These are phyloP conservation scores for Ampelocalamus luodianensis DNA, from an alignment of 176 grass and related monocot species.

Conservation along the genomic window DNA sequence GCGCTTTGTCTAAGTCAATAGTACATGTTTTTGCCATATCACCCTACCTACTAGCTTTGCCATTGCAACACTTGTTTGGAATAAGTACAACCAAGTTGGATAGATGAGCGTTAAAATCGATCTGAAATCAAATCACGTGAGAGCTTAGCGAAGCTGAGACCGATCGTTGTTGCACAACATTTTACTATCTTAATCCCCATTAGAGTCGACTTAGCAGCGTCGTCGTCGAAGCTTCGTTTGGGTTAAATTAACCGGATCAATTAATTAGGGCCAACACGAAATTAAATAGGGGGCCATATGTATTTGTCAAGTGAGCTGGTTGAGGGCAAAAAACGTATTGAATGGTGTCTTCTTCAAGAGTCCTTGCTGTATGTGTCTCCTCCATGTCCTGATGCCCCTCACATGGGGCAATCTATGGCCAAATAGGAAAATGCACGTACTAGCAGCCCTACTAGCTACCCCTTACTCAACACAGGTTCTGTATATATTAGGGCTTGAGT, in stretches of 20 bases:
- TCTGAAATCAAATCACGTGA: background rate
- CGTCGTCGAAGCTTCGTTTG: constrained; percentile 22
- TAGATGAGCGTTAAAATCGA: background rate
- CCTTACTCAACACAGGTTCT: background rate
- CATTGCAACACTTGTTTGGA: background rate
- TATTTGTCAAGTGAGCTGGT: constrained; percentile 38
- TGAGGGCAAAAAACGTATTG: background rate
- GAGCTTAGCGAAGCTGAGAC: background rate
- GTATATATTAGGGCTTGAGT: background rate
- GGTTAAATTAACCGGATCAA: background rate
- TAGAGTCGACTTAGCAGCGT: constrained; percentile 5
- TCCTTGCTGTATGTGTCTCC: background rate
- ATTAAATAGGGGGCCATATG: background rate
- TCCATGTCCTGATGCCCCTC: constrained; percentile 24
- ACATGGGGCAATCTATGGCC: constrained; percentile 38
- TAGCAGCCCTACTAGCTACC: background rate
- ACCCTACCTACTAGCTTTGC: background rate
- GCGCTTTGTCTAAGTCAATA: background rate
- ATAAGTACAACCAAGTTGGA: background rate
- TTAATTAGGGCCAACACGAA: background rate
- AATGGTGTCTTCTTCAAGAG: constrained; percentile 30
- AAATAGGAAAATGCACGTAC: constrained; percentile 1
- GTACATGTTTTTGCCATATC: background rate
- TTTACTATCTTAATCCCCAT: background rate
- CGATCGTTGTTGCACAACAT: background rate